Evolutionary conservation across 1,139 yeast genomes (phyloP).

Genomic region (Geotrichum bryndzae): DNA sequence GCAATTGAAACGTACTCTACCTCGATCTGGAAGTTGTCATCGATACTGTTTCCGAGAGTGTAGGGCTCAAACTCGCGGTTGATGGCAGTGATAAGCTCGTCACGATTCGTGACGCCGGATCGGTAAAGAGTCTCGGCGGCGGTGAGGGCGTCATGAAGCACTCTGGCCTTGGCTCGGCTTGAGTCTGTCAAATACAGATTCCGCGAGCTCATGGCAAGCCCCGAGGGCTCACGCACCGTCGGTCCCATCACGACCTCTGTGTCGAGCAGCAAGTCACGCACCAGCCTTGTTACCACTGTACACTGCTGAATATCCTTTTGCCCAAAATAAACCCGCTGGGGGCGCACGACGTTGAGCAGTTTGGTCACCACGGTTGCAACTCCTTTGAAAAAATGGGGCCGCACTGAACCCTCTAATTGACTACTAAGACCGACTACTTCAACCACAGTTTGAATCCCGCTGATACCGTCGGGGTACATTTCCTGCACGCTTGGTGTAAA

Average conservation of each 20-base stretch:
- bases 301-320: conserved; percentile 95
- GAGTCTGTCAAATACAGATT: conserved; percentile 64
- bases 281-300: conserved; percentile 71
- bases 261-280: conserved; percentile 64
- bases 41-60: conserved; percentile 24
- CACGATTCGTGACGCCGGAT: conserved; percentile 30
- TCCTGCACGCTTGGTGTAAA: conserved; percentile 76
- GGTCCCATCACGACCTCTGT: conserved; percentile 62
- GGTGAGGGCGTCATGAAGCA: conserved; percentile 53
- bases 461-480: conserved; percentile 61
- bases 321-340: conserved; percentile 79
- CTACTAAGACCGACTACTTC: conserved; percentile 76
- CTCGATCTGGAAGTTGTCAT: conserved; percentile 35
- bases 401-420: conserved; percentile 74
- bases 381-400: conserved; percentile 93
- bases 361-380: conserved; percentile 93
- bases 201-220: conserved; percentile 86
- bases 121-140: conserved; percentile 40
- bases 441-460: conserved; percentile 73
- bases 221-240: conserved; percentile 63
- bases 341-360: conserved; percentile 67
- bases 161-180: conserved; percentile 45
- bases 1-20: conserved; percentile 78
- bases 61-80: conserved; percentile 27
- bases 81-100: conserved; percentile 32